These are phyloP conservation scores for Colletotrichum lentis DNA, from an alignment of 2,329 filamentous ascomycete genomes.

Conservation along the genomic window DNA sequence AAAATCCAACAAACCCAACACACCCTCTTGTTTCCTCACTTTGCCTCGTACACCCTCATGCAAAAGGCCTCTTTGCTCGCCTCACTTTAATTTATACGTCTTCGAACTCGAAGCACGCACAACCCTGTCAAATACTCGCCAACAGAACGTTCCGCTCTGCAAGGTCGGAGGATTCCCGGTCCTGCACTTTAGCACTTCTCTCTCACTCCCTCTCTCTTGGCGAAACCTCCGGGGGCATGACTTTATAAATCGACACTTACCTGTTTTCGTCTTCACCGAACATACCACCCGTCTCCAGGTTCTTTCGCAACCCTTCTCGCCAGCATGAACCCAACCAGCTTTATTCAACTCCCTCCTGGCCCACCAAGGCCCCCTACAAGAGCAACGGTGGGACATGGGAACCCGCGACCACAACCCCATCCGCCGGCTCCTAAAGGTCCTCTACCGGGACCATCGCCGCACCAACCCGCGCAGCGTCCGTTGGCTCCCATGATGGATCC, in stretches of 20 bases:
- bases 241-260: conserved; percentile 17
- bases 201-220: neutral
- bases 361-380: conserved; percentile 7
- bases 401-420: conserved; percentile 17
- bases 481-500: conserved; percentile 1
- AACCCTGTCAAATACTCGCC: neutral
- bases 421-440: neutral
- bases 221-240: neutral
- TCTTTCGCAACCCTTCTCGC: neutral
- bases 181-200: neutral
- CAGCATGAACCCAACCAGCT: conserved; percentile 26
- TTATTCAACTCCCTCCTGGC: conserved; percentile 7
- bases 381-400: neutral
- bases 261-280: neutral
- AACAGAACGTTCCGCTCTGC: neutral
- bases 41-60: conserved; percentile 27
- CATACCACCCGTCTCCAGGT: neutral
- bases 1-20: conserved; percentile 12
- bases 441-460: neutral
- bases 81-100: conserved; percentile 30
- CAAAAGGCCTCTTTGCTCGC: conserved; percentile 23
- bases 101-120: neutral
- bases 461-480: neutral
- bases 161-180: neutral
- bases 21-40: conserved; percentile 22